These are phyloP conservation scores for Aspergillus arachidicola DNA, from an alignment of 2,329 filamentous ascomycete genomes.

Conservation along the genomic window DNA sequence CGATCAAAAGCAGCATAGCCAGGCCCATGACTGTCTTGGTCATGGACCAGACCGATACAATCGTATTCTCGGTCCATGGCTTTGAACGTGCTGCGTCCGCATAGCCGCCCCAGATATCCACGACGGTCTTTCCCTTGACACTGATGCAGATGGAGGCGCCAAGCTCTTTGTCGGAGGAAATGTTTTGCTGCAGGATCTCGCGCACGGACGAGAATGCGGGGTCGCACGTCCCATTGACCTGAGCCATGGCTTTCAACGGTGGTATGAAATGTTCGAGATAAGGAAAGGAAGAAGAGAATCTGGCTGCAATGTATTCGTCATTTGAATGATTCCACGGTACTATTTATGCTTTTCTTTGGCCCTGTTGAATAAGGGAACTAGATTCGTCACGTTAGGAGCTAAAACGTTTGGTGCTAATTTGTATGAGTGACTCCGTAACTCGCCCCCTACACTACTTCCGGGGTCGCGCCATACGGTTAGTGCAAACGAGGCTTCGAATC, in stretches of 20 bases:
- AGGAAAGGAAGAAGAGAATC: not conserved
- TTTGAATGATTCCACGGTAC: fast-evolving
- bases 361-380: no score
- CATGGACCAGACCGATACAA: conserved; percentile 45
- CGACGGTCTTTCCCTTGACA: conserved; percentile 44
- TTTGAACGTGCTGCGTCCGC: conserved; percentile 31
- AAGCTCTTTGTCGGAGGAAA: conserved; percentile 46
- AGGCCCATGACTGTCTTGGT: conserved; percentile 45
- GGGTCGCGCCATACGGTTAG: not conserved
- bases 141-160: conserved; percentile 50
- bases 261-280: not conserved
- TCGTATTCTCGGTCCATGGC: conserved; percentile 46
- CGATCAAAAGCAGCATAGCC: conserved; percentile 43
- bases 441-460: no score
- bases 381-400: not conserved
- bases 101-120: conserved; percentile 52
- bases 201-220: conserved; percentile 40
- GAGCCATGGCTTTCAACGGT: conserved; percentile 18
- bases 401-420: not conserved
- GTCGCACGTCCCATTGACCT: conserved; percentile 41
- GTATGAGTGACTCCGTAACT: no score
- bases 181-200: conserved; percentile 34
- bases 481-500: not conserved
- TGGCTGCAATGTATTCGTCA: not conserved
- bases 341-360: not conserved